Evolutionary conservation across 75 land plant species (phyloP).

Genomic region (Chamaecyparis obtusa): DNA sequence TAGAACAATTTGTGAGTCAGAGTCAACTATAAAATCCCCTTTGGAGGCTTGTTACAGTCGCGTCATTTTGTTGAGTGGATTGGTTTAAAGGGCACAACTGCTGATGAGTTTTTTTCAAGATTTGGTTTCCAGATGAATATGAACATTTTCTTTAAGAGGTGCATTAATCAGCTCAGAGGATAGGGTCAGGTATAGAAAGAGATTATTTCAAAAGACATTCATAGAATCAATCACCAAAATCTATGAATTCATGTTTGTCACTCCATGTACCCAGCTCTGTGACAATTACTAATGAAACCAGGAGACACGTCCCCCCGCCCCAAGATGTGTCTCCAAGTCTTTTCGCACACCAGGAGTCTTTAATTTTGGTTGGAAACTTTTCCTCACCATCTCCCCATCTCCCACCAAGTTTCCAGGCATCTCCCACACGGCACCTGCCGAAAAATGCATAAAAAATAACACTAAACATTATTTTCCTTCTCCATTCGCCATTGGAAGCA

Average conservation of each 20-base stretch:
- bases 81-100: background rate
- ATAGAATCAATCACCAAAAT: background rate
- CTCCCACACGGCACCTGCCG: no score
- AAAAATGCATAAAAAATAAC: no score
- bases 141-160: background rate
- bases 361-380: no score
- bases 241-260: background rate
- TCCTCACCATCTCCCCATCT: no score
- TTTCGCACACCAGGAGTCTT: no score
- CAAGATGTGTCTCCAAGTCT: no score
- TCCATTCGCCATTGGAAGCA: no score
- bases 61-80: background rate
- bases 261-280: background rate
- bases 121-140: background rate
- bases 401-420: no score
- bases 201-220: background rate
- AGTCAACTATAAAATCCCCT: constrained; percentile 7
- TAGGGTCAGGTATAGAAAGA: background rate
- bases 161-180: background rate
- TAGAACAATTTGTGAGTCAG: background rate
- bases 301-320: no score
- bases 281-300: background rate
- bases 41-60: background rate
- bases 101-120: background rate
- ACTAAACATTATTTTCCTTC: no score